These are phyloP conservation scores for Cystobasidium pallidum DNA, from an alignment of 1,284 basidiomycete species.

Conservation along the genomic window DNA sequence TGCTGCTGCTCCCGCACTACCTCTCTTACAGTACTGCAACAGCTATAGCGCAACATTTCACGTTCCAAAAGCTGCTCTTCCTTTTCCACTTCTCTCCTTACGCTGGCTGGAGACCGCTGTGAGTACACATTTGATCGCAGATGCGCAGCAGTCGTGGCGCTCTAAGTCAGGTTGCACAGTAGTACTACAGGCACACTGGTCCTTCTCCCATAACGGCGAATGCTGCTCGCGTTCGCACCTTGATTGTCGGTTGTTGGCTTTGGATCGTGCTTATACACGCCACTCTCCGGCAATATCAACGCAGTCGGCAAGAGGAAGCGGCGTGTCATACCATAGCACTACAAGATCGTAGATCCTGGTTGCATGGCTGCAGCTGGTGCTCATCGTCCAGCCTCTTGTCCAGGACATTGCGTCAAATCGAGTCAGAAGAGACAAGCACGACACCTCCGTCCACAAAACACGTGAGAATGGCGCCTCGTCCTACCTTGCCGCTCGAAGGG, in stretches of 20 bases:
- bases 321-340: neutral
- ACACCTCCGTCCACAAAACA: neutral
- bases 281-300: neutral
- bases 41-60: neutral
- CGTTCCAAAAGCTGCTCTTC: too few relatives aligned
- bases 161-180: too few relatives aligned
- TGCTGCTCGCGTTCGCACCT: neutral
- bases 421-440: constrained; percentile 6
- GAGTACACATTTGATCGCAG: too few relatives aligned
- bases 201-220: neutral
- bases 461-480: constrained; percentile 16
- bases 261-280: neutral
- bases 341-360: neutral
- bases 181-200: too few relatives aligned
- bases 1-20: neutral
- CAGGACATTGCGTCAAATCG: neutral
- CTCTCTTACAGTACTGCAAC: neutral
- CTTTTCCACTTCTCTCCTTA: too few relatives aligned
- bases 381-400: too few relatives aligned
- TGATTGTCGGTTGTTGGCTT: neutral
- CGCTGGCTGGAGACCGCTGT: too few relatives aligned
- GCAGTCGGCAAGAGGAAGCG: neutral
- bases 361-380: too few relatives aligned
- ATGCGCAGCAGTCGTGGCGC: too few relatives aligned
- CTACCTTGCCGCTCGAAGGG: neutral